Evolutionary conservation across 768 basidiomycete species (phyloP).

Genomic region (Daedaleopsis nitida): DNA sequence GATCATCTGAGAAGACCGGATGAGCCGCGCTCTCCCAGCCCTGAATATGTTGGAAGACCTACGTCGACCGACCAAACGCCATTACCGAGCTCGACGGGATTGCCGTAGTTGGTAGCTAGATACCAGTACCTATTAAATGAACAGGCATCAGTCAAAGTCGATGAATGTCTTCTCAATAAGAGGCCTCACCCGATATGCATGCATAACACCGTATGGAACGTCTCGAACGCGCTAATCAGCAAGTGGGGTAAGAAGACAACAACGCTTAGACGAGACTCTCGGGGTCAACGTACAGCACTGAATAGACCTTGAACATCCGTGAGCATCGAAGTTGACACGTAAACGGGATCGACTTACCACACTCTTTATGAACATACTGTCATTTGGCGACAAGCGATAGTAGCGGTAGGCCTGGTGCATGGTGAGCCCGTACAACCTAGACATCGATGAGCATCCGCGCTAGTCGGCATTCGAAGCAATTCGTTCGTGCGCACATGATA

Average conservation of each 20-base stretch:
- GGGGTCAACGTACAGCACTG: too few relatives aligned
- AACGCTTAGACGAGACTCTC: not conserved
- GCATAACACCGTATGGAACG: not conserved
- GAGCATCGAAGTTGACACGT: not conserved
- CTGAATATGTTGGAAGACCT: not conserved
- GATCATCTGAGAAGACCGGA: too few relatives aligned
- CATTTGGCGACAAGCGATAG: not conserved
- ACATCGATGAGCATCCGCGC: too few relatives aligned
- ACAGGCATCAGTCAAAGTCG: not conserved
- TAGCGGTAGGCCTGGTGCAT: conserved; percentile 5
- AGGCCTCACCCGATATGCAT: not conserved
- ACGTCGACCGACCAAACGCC: not conserved
- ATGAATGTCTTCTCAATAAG: not conserved
- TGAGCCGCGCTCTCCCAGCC: too few relatives aligned
- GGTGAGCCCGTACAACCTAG: not conserved
- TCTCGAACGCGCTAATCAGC: not conserved
- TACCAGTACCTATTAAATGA: not conserved
- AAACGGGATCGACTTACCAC: not conserved
- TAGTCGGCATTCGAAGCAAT: too few relatives aligned
- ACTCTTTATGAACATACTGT: not conserved
- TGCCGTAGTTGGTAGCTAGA: conserved; percentile 2
- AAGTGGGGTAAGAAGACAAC: not conserved
- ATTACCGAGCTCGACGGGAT: not conserved
- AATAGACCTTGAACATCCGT: too few relatives aligned
- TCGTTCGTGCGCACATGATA: too few relatives aligned